These are phyloP conservation scores for Amanita rubescens DNA, from an alignment of 768 basidiomycete species.

Conservation along the genomic window DNA sequence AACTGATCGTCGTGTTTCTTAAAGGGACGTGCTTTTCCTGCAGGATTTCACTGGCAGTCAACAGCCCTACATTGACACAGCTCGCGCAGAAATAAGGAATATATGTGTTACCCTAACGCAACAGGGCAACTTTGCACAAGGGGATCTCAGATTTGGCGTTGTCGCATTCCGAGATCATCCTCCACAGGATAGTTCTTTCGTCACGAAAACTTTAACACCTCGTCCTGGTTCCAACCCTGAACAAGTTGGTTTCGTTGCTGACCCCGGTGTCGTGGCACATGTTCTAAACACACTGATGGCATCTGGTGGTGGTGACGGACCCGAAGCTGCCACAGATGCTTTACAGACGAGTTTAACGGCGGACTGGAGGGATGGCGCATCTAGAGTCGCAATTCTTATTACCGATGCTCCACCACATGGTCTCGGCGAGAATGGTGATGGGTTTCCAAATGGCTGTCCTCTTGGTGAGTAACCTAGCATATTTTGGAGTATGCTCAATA, in stretches of 20 bases:
- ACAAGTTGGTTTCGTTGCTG: not conserved
- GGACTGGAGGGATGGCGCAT: conserved; percentile 41
- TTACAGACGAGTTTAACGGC: conserved; percentile 39
- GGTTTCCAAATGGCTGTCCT: conserved; percentile 16
- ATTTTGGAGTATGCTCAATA: not conserved
- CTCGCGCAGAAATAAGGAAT: not conserved
- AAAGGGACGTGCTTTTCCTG: not conserved
- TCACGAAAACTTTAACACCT: not conserved
- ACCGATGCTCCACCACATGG: conserved; percentile 58
- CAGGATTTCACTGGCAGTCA: not conserved
- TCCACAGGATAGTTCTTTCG: conserved; percentile 14
- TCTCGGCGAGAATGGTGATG: conserved; percentile 46
- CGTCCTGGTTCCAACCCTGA: not conserved
- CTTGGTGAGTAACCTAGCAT: not conserved
- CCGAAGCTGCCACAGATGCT: conserved; percentile 52
- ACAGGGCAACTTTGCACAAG: not conserved
- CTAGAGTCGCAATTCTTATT: conserved; percentile 48
- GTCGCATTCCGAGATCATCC: not conserved
- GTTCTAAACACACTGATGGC: conserved; percentile 27
- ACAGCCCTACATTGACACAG: not conserved
- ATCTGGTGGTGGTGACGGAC: conserved; percentile 43
- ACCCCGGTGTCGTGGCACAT: conserved; percentile 20
- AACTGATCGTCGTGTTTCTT: not conserved
- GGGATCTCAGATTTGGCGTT: not conserved
- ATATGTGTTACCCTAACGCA: not conserved